These are phyloP conservation scores for Digitaria exilis DNA, from an alignment of 202 grass and related monocot genomes.

Conservation along the genomic window DNA sequence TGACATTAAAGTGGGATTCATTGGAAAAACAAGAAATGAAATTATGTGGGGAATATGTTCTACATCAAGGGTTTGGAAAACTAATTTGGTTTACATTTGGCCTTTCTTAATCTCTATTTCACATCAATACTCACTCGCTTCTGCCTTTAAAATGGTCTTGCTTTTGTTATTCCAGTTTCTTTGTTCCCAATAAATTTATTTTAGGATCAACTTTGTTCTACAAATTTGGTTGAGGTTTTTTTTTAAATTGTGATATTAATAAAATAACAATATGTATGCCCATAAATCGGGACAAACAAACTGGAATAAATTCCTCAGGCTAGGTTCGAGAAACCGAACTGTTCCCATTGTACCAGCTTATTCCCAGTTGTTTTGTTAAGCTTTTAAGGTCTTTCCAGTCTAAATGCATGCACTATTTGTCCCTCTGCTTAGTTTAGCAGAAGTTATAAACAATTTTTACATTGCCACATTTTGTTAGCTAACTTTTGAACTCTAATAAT, in stretches of 20 bases:
- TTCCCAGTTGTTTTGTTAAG: neutral
- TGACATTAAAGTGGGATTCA: conserved; percentile 4
- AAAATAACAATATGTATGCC: neutral
- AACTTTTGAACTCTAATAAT: conserved; percentile 44
- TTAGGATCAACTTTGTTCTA: neutral
- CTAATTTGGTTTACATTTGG: neutral
- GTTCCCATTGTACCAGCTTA: neutral
- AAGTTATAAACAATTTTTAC: conserved; percentile 18
- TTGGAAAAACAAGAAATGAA: neutral
- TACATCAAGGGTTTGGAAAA: neutral
- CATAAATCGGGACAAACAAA: neutral
- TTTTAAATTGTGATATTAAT: neutral
- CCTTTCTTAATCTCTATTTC: neutral
- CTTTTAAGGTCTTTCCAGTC: neutral
- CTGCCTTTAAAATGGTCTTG: neutral
- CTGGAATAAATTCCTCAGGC: neutral
- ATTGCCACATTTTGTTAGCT: conserved; percentile 20
- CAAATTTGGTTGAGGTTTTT: neutral
- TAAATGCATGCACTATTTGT: neutral
- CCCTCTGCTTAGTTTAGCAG: neutral
- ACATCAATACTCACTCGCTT: neutral
- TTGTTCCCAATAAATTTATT: neutral
- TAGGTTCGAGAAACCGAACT: neutral
- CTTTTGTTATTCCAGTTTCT: neutral
- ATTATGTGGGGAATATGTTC: neutral